Conservation (phyloP, 306 rosid genomes). For the Arachis stenosperma region DNA sequence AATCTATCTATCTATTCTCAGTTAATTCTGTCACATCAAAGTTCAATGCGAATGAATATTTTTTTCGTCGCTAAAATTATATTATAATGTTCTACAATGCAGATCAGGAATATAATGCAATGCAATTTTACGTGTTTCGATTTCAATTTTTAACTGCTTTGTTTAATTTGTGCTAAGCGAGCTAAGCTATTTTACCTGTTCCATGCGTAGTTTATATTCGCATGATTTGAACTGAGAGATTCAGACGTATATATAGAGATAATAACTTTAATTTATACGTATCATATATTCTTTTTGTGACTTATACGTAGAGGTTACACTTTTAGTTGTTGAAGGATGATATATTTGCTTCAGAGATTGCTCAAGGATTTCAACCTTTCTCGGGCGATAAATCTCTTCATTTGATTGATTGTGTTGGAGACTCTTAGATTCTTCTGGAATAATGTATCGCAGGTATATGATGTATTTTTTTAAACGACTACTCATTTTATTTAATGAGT, state of each 20-base stretch:
- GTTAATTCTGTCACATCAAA: background rate
- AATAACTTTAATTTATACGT: no score
- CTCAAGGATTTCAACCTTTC: slow-evolving; percentile 40
- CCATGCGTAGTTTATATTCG: no score
- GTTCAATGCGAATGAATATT: slow-evolving; percentile 3
- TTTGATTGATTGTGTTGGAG: slow-evolving; percentile 49
- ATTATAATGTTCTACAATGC: background rate
- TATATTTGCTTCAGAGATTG: slow-evolving; percentile 42
- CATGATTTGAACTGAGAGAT: background rate
- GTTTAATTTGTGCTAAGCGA: no score
- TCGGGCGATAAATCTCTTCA: slow-evolving; percentile 41
- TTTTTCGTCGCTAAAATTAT: background rate
- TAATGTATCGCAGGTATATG: slow-evolving; percentile 54
- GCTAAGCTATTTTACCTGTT: no score
- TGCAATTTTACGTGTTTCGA: slow-evolving; percentile 1
- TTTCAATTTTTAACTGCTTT: background rate
- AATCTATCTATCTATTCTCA: background rate
- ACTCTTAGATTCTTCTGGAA: slow-evolving; percentile 41
- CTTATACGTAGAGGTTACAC: slow-evolving; percentile 19
- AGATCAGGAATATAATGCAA: background rate
- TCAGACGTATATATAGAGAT: background rate
- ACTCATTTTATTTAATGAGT: no score
- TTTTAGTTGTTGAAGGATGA: slow-evolving; percentile 46
- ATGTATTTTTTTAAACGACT: no score
- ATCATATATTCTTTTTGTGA: slow-evolving; percentile 12